A percentile compares a stretch with the other conserved stretches of the same genome.
Conservation (phyloP, 1,139 yeast genomes). For the Scheffersomyces lignicola region DNA sequence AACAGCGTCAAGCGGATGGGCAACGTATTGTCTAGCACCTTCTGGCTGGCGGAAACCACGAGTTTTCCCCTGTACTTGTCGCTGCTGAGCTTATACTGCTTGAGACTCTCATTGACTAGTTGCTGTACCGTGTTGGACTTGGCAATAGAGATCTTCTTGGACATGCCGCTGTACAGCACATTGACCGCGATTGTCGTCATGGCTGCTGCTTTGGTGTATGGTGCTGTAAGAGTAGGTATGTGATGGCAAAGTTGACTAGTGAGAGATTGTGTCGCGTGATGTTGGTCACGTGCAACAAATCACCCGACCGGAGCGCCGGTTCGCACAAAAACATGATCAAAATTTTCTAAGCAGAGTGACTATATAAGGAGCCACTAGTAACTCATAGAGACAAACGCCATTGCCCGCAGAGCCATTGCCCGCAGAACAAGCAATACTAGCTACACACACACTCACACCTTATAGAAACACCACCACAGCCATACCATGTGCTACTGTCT, state of each 20-base stretch:
- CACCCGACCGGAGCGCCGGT: slow-evolving; percentile 1
- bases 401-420: no score
- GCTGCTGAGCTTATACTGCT: slow-evolving; percentile 8
- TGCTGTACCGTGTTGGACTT: slow-evolving; percentile 30
- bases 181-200: slow-evolving; percentile 27
- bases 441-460: not conserved
- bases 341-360: no score
- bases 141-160: slow-evolving; percentile 26
- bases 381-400: no score
- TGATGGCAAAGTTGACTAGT: not conserved
- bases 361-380: no score
- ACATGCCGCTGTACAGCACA: slow-evolving; percentile 18
- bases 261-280: not conserved
- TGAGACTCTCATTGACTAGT: slow-evolving; percentile 21
- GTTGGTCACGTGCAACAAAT: no score
- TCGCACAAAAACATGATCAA: not conserved
- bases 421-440: no score
- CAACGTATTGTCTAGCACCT: slow-evolving; percentile 30
- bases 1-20: slow-evolving; percentile 37
- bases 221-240: not conserved
- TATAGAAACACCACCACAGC: slow-evolving; percentile 1
- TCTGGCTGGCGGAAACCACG: slow-evolving; percentile 23
- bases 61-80: slow-evolving; percentile 25
- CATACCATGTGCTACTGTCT: slow-evolving; percentile 21
- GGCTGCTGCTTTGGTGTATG: not conserved